Conservation (phyloP, 805 yeast species). For the Candida argentea region DNA sequence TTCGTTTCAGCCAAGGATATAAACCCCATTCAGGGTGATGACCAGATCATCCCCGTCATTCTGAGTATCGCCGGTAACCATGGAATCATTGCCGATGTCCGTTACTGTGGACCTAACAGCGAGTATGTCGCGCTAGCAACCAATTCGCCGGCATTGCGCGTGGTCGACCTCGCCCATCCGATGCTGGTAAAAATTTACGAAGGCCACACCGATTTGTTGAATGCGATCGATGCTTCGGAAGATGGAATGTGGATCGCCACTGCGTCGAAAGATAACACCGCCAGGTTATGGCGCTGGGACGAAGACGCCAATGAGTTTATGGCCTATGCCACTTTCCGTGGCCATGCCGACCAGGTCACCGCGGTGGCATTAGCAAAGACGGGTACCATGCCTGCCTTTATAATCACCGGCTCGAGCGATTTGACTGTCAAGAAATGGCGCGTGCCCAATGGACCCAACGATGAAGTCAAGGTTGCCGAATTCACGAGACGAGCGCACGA, state of each 20-base stretch:
- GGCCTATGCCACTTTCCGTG: conserved; percentile 57
- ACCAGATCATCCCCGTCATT: conserved; percentile 10
- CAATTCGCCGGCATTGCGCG: conserved; percentile 79
- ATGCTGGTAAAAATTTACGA: conserved; percentile 56
- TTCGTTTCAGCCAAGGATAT: conserved; percentile 26
- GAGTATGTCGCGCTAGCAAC: conserved; percentile 75
- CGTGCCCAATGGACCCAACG: conserved; percentile 39
- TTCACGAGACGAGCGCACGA: conserved; percentile 96
- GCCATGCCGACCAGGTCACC: conserved; percentile 82
- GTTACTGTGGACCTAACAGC: conserved; percentile 57
- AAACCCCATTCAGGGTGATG: neutral
- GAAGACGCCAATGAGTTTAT: conserved; percentile 28
- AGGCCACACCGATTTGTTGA: conserved; percentile 81
- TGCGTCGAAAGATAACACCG: conserved; percentile 82
- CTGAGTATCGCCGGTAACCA: conserved; percentile 82
- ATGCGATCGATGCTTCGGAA: conserved; percentile 62
- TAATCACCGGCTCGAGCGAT: conserved; percentile 79
- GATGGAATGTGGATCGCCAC: conserved; percentile 90
- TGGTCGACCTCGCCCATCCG: conserved; percentile 53
- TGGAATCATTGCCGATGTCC: conserved; percentile 88
- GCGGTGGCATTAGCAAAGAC: conserved; percentile 68
- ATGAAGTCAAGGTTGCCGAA: conserved; percentile 49
- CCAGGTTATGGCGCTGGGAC: conserved; percentile 69
- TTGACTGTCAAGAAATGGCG: conserved; percentile 81
- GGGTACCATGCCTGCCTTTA: conserved; percentile 46